Percentiles rank a stretch among this genome's conserved stretches.
These are phyloP conservation scores for Symbiodinium pilosum DNA, from an alignment of 73 alveolate genomes.

Conservation along the genomic window DNA sequence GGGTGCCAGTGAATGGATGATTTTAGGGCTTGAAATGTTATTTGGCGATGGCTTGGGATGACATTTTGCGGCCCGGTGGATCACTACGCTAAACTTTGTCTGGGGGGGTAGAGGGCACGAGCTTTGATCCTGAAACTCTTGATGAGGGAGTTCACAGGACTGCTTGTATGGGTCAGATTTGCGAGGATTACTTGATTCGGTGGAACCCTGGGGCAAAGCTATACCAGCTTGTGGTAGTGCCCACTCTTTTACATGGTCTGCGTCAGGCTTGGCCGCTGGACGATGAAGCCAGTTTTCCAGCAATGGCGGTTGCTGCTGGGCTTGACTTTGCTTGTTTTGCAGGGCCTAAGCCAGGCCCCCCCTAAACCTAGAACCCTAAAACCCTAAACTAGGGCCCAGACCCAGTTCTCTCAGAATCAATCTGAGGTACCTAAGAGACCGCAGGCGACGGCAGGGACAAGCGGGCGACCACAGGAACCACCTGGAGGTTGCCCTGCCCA, in stretches of 20 bases:
- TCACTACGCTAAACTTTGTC: too few species aligned
- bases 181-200: too few species aligned
- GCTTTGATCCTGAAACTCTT: slow-evolving; percentile 1
- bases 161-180: slow-evolving; percentile 49
- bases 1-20: too few species aligned
- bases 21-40: too few species aligned
- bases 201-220: too few species aligned
- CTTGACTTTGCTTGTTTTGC: not conserved
- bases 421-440: slow-evolving; percentile 50
- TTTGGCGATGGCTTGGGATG: too few species aligned
- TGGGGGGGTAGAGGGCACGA: slow-evolving; percentile 25
- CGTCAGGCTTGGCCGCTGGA: slow-evolving; percentile 78
- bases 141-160: slow-evolving; percentile 54
- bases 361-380: not conserved
- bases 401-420: not conserved
- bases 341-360: too few species aligned
- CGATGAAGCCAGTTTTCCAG: slow-evolving; percentile 53
- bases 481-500: slow-evolving; percentile 8
- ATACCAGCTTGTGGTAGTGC: too few species aligned
- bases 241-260: not conserved
- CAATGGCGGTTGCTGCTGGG: slow-evolving; percentile 32
- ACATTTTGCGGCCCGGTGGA: too few species aligned
- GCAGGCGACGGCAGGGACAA: slow-evolving; percentile 32
- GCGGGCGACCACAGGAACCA: slow-evolving; percentile 28
- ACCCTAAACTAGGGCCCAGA: not conserved